Evolutionary conservation across 2,329 filamentous ascomycete genomes (phyloP), one percentile per base, ranked within the genome.

Genomic region (Rhynchosporium agropyri): DNA sequence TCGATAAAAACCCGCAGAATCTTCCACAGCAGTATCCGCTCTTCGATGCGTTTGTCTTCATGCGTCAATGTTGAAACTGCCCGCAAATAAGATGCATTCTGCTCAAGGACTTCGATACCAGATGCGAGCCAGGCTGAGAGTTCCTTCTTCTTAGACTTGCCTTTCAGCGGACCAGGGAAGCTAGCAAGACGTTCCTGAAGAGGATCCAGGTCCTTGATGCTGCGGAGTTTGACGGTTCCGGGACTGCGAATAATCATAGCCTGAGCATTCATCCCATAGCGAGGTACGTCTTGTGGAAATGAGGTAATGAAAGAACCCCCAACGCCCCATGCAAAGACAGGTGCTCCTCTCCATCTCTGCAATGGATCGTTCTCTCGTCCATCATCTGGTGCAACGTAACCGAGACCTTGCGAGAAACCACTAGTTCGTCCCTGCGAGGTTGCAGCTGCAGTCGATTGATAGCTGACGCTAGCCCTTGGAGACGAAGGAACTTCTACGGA

Each of bases 101-200:
- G 84, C 73, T 96, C 91, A 42, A 97, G 77, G 0, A 79, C 79
- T 43, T 91, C 88, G 61, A 98, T 94, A 58, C 89, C 91, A 63
- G 83, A 80, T 4, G 82, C 84, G 50, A 99, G 80, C 95, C 96
- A 99, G 1, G 85, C 77, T 49, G 93, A 70, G 0, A 92, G 84
- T 60, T 99, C 94, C 79, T 98, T 99, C 81, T 99, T 99, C 81
- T 97, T 98, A 1, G 88, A 87, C 74, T 97, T 98, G 46, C 87
- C 84, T 75, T 89, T 92, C 33, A 99, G 79, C 3, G 96, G 95
- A 0, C 95, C 95, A 0, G 95, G 95, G 72, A 98, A 98, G 69
- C 88, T 92, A 20, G 86, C 83, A 55, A 95, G 79, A 2, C 87
- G 84, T 40, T 95, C 91, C 29, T 85, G 80, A 8, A 92, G 79